phyloP scores from a whole-genome alignment of 164 flowering plant species.

The Vitis rotundifolia region DNA sequence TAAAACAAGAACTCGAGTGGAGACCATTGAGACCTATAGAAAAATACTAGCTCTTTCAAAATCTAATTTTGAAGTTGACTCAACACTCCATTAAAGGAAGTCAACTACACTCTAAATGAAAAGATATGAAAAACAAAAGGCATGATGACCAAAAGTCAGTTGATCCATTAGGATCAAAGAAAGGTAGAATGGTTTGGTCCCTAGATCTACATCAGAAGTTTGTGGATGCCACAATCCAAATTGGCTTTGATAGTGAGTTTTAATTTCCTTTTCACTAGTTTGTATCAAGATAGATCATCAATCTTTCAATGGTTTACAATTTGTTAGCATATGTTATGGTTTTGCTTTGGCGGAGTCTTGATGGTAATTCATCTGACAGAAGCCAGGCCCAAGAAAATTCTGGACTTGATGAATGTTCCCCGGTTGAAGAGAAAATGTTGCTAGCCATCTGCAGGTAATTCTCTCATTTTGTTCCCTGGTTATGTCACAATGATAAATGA shows the following conservation, averaged over 20 bases:
- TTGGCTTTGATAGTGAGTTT: slow-evolving; percentile 3
- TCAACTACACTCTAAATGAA: background rate
- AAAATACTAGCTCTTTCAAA: too few relatives aligned
- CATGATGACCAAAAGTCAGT: slow-evolving; percentile 2
- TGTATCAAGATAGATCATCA: background rate
- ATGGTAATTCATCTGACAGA: slow-evolving; percentile 15
- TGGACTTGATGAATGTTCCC: slow-evolving; percentile 31
- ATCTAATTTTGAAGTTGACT: too few relatives aligned
- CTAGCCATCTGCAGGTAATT: slow-evolving; percentile 42
- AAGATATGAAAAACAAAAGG: slow-evolving; percentile 8
- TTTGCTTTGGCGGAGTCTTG: background rate
- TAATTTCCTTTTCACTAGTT: too few relatives aligned
- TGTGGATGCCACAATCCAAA: background rate
- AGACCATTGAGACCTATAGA: too few relatives aligned
- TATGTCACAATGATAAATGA: too few relatives aligned
- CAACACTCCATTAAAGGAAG: too few relatives aligned
- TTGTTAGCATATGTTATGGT: background rate
- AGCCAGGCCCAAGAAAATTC: slow-evolving; percentile 30
- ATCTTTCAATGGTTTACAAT: background rate
- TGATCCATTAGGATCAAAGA: slow-evolving; percentile 7
- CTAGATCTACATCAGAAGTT: slow-evolving; percentile 7
- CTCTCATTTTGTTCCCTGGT: too few relatives aligned
- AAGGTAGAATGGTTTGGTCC: background rate
- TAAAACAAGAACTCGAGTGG: too few relatives aligned
- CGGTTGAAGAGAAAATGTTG: slow-evolving; percentile 36